Evolutionary conservation across 2,329 filamentous ascomycete species (phyloP), one percentile per base, ranked within the genome.

Genomic region (Herpotrichia juniperi): DNA sequence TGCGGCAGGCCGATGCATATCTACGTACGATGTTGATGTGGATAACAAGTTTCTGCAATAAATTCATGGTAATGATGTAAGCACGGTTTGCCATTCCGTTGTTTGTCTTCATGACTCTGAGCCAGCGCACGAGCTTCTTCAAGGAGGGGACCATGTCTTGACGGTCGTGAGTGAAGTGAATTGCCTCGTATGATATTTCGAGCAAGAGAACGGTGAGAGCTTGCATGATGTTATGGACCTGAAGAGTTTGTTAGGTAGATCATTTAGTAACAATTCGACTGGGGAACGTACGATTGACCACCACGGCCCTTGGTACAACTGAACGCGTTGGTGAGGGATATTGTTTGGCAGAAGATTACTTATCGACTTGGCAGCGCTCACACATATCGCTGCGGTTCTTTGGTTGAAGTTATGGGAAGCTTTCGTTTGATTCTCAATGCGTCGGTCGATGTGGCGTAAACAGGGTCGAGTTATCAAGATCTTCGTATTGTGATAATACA

Each of bases 381-480:
- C 56, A 51, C 74, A 76, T 7, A 60, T 54, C 4, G 53, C 42
- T 24, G 74, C 74, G 11, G 56, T 66, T 21, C 58, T 63, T 12
- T 56, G 53, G 44, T 75, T 72, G 53, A 75, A 68, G 6, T 61
- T 56, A 22, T 59, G 63, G 2, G 68, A 74, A 19, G 44, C 40
- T 22, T 58, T 47, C 1, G 67, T 63, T 47, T 74, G 72, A 22
- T 66, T 59, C 4, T 56, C 42, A 17, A 73, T 71, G 4, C 63
- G 63, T 6, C 60, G 48, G 24, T 75, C 69, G 17, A 73, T 46
- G 26, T 67, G 59, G 42, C 74, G 77, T 4, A 77, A 57, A 49
- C 70, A 75, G n/a, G 74, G 74, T 9, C 72, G 70, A 24, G 63
- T 74, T 31, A 72, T 68, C 4, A 77, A 59, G 6, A 76, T 74